Evolutionary conservation across 2,329 filamentous ascomycete genomes (phyloP), one percentile per base, ranked within the genome.

Genomic region (Botrytis fragariae): DNA sequence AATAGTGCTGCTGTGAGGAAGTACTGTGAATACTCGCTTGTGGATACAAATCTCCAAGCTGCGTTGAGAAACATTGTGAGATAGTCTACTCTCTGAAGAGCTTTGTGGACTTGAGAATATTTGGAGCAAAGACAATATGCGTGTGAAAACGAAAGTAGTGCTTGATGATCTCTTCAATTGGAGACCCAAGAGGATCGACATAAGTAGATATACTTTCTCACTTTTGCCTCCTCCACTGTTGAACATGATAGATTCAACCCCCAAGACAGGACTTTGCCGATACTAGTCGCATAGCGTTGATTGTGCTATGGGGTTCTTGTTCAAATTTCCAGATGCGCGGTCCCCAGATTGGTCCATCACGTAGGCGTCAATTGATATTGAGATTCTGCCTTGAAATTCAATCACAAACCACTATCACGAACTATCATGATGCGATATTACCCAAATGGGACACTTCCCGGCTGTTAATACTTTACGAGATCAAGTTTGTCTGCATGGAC

Each of bases 131-230:
- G 59, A 61, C 8, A 25, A n/a, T 25, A 39, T 39, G 10, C 35
- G 35, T n/a, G 59, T 61, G 35, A 61, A 22, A 39, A 61, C 12
- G 22, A 61, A 61, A 39, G 35, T 25, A 61, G 59, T 61, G 12
- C 22, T 18, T 22, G 22, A 25, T 14, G 25, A 37, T 61, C 6
- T 61, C 59, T 39, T 61, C 22, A n/a, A 61, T 25, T 61, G 22
- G 35, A 37, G 35, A 61, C 16, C 59, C 35, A n/a, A 61, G 37
- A 25, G 59, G 59, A 61, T 61, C 59, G 59, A 25, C 59, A 61
- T 39, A n/a, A 61, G 59, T 61, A 61, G 59, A 61, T 61, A 61
- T 61, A 61, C 59, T 61, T n/a, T 16, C 25, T 39, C 59, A 39
- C 25, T 37, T 37, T 61, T 37, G 25, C 37, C 59, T 20, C 35